Evolutionary conservation across 164 flowering plant species (phyloP).

Genomic region (Aristolochia fimbriata): DNA sequence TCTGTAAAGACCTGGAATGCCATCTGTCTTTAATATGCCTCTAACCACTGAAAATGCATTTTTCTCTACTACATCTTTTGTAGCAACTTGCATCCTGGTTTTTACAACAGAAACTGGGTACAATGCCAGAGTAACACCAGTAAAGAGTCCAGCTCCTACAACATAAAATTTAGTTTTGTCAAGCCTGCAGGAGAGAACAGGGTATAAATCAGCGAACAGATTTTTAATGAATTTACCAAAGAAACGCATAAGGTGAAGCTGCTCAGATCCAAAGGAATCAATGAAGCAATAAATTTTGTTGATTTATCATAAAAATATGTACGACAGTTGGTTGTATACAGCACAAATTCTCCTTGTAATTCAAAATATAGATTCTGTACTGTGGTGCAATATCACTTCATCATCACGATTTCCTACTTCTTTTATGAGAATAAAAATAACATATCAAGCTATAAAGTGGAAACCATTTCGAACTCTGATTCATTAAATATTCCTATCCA

Average conservation of each 20-base stretch:
- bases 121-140: constrained; percentile 82
- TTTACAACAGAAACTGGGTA: constrained; percentile 91
- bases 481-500: too few relatives aligned
- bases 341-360: neutral
- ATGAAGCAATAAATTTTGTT: neutral
- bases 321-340: neutral
- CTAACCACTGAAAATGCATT: constrained; percentile 61
- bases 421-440: too few relatives aligned
- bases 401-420: too few relatives aligned
- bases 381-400: too few relatives aligned
- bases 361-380: too few relatives aligned
- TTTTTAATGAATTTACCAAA: neutral
- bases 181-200: constrained; percentile 54
- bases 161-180: constrained; percentile 89
- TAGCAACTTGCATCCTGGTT: constrained; percentile 89
- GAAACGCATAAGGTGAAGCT: neutral
- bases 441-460: too few relatives aligned
- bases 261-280: neutral
- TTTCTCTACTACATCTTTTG: constrained; percentile 60
- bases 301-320: neutral
- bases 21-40: constrained; percentile 67
- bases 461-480: too few relatives aligned
- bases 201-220: constrained; percentile 9
- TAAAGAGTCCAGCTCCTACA: constrained; percentile 92
- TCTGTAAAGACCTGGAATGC: constrained; percentile 80